Evolutionary conservation across 129 eudicot species (phyloP).

Genomic region (Arctium minus): DNA sequence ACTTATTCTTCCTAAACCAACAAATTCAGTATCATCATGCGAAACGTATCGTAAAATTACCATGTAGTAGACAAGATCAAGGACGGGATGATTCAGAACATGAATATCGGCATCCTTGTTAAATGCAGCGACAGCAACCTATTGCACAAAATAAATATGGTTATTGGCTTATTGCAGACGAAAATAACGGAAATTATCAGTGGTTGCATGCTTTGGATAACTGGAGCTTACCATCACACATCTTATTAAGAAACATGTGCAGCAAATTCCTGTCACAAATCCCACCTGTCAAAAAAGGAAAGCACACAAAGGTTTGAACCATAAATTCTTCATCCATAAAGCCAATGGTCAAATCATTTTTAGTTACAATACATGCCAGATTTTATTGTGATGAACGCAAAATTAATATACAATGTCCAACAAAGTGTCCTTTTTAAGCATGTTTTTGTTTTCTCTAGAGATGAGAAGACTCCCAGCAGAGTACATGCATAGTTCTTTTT

Average conservation of each 20-base stretch:
- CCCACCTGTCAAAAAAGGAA: slow-evolving; percentile 56
- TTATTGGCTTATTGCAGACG: background rate
- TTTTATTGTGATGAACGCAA: too few species aligned
- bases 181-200: background rate
- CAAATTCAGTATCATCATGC: background rate
- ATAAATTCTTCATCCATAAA: slow-evolving; percentile 2
- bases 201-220: background rate
- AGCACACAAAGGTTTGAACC: background rate
- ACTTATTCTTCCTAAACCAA: background rate
- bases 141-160: slow-evolving; percentile 1
- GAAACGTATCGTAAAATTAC: slow-evolving; percentile 30
- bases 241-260: slow-evolving; percentile 79
- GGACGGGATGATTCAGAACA: slow-evolving; percentile 69
- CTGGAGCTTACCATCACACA: slow-evolving; percentile 66
- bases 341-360: background rate
- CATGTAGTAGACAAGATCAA: slow-evolving; percentile 62
- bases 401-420: too few species aligned
- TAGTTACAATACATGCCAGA: background rate
- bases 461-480: too few species aligned
- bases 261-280: slow-evolving; percentile 75
- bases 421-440: too few species aligned
- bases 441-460: too few species aligned
- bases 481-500: too few species aligned
- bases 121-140: slow-evolving; percentile 67
- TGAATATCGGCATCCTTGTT: slow-evolving; percentile 63